Conservation (phyloP, 305 asterid species). For the Ilex paraguariensis region DNA sequence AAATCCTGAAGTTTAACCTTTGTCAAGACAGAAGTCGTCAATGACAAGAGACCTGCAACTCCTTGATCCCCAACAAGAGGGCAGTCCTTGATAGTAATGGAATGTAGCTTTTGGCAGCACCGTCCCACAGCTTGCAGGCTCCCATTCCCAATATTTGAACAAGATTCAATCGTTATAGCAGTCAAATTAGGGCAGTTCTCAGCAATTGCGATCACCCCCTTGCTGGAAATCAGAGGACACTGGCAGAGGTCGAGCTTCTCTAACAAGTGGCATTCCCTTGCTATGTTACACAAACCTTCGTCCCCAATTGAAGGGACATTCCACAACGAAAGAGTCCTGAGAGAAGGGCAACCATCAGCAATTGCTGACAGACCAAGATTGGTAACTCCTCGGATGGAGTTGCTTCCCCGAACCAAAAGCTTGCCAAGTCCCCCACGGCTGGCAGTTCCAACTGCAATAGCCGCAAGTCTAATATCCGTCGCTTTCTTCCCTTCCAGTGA, state of each 20-base stretch:
- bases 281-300: slow-evolving; percentile 70
- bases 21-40: slow-evolving; percentile 43
- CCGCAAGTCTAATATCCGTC: slow-evolving; percentile 75
- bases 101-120: slow-evolving; percentile 60
- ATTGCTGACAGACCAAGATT: slow-evolving; percentile 62
- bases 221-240: slow-evolving; percentile 65
- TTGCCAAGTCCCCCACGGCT: slow-evolving; percentile 94
- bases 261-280: slow-evolving; percentile 67
- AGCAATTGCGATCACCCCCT: slow-evolving; percentile 60
- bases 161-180: slow-evolving; percentile 64
- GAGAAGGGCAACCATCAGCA: slow-evolving; percentile 87
- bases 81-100: slow-evolving; percentile 67
- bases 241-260: slow-evolving; percentile 85
- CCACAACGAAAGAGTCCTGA: slow-evolving; percentile 77
- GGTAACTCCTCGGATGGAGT: slow-evolving; percentile 52
- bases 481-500: slow-evolving; percentile 91
- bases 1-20: slow-evolving; percentile 70
- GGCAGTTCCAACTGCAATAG: slow-evolving; percentile 83
- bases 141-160: slow-evolving; percentile 59
- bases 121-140: slow-evolving; percentile 63
- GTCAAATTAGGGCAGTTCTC: slow-evolving; percentile 59
- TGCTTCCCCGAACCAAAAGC: slow-evolving; percentile 69
- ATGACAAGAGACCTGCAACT: slow-evolving; percentile 52
- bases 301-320: slow-evolving; percentile 62
- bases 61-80: slow-evolving; percentile 80